Evolutionary conservation across 2,329 filamentous ascomycete genomes (phyloP).

Genomic region (Arthrobotrys musiformis): DNA sequence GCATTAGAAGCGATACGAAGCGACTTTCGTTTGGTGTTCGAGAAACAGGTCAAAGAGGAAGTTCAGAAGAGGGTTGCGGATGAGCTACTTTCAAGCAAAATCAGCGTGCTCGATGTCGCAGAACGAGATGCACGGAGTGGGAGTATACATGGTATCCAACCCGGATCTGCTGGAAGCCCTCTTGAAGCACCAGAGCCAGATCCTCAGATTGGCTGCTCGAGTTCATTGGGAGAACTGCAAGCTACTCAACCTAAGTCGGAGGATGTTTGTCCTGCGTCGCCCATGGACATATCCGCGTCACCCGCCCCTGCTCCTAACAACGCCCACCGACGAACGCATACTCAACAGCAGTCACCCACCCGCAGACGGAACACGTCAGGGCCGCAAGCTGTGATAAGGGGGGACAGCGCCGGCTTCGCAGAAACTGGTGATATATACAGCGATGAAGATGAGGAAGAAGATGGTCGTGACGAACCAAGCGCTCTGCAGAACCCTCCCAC

Average conservation of each 20-base stretch:
- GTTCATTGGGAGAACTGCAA: slow-evolving; percentile 34
- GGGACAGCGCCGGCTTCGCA: slow-evolving; percentile 20
- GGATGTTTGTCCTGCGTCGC: slow-evolving; percentile 48
- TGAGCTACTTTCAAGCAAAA: slow-evolving; percentile 38
- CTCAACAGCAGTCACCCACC: slow-evolving; percentile 33
- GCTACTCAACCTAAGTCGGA: slow-evolving; percentile 25
- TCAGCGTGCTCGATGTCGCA: slow-evolving; percentile 30
- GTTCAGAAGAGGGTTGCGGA: slow-evolving; percentile 43
- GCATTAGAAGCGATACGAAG: slow-evolving; percentile 46
- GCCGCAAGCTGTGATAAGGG: slow-evolving; percentile 15
- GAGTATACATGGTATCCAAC: slow-evolving; percentile 6
- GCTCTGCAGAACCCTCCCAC: slow-evolving; percentile 1
- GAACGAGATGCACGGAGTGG: slow-evolving; percentile 7
- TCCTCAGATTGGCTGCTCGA: slow-evolving; percentile 19
- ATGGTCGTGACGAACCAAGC: slow-evolving; percentile 30
- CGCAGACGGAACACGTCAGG: slow-evolving; percentile 29
- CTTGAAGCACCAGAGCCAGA: background rate
- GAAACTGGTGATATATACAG: slow-evolving; percentile 18
- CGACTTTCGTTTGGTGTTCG: slow-evolving; percentile 38
- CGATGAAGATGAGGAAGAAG: slow-evolving; percentile 44
- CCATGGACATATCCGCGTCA: slow-evolving; percentile 51
- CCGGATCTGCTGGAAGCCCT: background rate
- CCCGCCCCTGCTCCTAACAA: slow-evolving; percentile 19
- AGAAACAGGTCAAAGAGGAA: slow-evolving; percentile 47
- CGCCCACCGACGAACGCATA: slow-evolving; percentile 17